These are phyloP conservation scores for Stagonosporopsis cucurbitacearum DNA, from an alignment of 2,329 filamentous ascomycete species.

Conservation along the genomic window DNA sequence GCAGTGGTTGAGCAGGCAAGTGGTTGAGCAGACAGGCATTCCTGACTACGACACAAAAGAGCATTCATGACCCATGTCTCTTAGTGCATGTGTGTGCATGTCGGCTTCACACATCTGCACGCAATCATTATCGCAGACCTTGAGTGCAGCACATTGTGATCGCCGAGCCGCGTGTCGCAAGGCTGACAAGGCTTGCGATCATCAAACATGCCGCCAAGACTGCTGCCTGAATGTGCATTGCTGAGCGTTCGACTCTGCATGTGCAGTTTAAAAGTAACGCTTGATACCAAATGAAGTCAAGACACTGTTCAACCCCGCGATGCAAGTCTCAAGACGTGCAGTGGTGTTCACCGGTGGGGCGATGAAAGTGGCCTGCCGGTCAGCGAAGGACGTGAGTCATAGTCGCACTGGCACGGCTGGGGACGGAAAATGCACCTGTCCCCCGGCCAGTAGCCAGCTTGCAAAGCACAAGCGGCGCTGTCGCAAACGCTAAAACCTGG, in stretches of 20 bases:
- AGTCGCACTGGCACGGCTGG: slow-evolving; percentile 10
- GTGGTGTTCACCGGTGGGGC: slow-evolving; percentile 19
- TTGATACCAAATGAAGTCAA: background rate
- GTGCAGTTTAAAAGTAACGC: background rate
- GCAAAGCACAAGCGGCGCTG: slow-evolving; percentile 23
- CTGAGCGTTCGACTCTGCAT: slow-evolving; percentile 3
- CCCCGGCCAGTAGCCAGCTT: too few species aligned
- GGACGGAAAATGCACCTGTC: slow-evolving; percentile 19
- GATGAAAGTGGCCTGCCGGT: slow-evolving; percentile 25
- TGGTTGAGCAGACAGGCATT: too few species aligned
- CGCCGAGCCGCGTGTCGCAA: slow-evolving; percentile 5
- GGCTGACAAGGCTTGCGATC: slow-evolving; percentile 5
- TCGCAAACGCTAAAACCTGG: slow-evolving; percentile 10
- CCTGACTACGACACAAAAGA: background rate
- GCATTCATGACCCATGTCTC: background rate
- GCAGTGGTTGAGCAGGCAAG: too few species aligned
- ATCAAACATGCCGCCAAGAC: slow-evolving; percentile 14
- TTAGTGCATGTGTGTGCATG: background rate
- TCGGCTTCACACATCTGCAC: background rate
- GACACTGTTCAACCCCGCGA: slow-evolving; percentile 5
- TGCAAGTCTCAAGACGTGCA: slow-evolving; percentile 8
- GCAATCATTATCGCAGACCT: background rate
- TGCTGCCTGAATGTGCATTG: slow-evolving; percentile 11
- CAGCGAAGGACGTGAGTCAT: slow-evolving; percentile 33
- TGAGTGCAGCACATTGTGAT: background rate